Base-by-base conservation (phyloP, 768 basidiomycete species). In the Mycena capillaripes region DNA sequence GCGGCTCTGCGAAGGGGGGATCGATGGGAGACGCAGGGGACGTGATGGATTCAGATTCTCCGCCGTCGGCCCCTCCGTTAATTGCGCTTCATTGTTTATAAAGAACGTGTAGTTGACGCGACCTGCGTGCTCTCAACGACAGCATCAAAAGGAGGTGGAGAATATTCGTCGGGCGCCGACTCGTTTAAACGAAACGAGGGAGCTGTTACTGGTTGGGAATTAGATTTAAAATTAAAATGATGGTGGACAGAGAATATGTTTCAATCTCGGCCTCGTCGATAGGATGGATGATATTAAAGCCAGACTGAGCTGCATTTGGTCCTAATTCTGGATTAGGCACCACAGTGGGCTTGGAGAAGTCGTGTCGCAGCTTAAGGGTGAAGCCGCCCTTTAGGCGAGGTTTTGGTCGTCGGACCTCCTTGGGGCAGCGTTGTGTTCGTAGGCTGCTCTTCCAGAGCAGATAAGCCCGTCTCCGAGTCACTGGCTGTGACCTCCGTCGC, bases 311-410 rank as follows among this genome's bases (percentile, higher is more conserved):
- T 32, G 29, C 2, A 14, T 23, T 11, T 23, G 6, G 38, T 42
- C 40, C 48, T 12, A 46, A 38, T 30, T 53, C 62, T 9, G 29
- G 36, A 56, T 55, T 29, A 10, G 53, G 38, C 12, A 44, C 12
- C 38, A 56, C 40, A 11, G 1, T 14, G 19, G 64, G 52, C 8
- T 55, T 66, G 27, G 53, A 66, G 21, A 66, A 44, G 23, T 66
- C 56, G 38, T 66, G 64, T 2, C 64, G 64, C 40, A 66, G 27
- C 23, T 66, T 66, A 11, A 52, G 21, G 14, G 56, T 66, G 64
- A 66, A 66, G 40, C 53, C 16, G 5, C 23, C 38, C 9, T 56
- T 42, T 52, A 53, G 50, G 36, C 6, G 11, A 17, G 42, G 19
- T n/a, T n/a, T 19, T 44, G 42, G 3, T 44, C 42, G 19, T 44